Evolutionary conservation across 2,329 filamentous ascomycete species (phyloP), one percentile per base, ranked within the genome.

Genomic region (Aaosphaeria pasadenensis): DNA sequence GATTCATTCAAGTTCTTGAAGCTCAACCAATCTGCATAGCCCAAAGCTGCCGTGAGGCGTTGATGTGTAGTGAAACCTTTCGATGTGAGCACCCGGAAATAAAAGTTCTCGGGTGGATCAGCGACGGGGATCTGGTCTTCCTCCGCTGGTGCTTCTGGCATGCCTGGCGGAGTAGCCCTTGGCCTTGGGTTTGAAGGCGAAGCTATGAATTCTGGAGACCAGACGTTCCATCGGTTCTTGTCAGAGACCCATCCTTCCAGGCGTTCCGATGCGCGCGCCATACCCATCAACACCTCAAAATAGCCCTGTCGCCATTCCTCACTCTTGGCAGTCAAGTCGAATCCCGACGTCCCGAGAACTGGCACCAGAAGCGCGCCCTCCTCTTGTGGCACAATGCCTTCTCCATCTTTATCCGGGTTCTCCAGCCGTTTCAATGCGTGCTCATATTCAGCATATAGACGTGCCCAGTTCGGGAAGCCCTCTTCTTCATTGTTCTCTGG

Each of bases 261-360:
- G 57, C 91, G 83, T 71, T 96, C 91, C 4, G 90, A 85, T 0
- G 86, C 83, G 55, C 83, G 82, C 1, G 87, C 91, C 50, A 83
- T 83, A 7, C 86, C 79, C 83, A 96, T 89, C 42, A 96, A 73
- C 3, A 85, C 80, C 61, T 95, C 84, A 62, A 87, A 91, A 71
- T 97, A 97, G 1, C 90, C 91, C 47, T 89, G 79, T 59, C 87
- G 78, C 92, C 91, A 97, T 43, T 86, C 78, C 69, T 95, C 89
- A 53, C 84, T 86, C 74, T 91, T 95, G 5, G 72, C 78, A 1
- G 82, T 82, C 47, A 94, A 75, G 64, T 96, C 89, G 55, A 83
- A 83, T 0, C 84, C 83, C 3, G 77, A 74, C 45, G 64, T 69
- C 17, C 66, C 66, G 11, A 69, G 48, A 1, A 64, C 66, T 4